Conservation (phyloP, 192 early-diverging fungal genomes). For the Lunasporangiospora selenospora region DNA sequence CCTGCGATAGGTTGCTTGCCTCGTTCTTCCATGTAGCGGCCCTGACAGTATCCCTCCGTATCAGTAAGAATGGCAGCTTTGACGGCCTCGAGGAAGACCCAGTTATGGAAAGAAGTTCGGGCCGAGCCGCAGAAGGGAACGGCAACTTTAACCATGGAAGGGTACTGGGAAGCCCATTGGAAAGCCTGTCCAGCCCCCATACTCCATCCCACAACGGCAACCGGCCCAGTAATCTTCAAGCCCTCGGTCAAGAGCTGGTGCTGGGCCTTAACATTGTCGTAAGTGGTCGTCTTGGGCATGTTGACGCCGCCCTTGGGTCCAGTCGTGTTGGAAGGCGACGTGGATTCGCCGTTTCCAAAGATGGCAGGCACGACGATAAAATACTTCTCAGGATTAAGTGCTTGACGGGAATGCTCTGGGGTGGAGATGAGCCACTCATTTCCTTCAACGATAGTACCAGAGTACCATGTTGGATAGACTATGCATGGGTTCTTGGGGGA, state of each 20-base stretch:
- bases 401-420: constrained; percentile 10
- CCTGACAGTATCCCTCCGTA: constrained; percentile 12
- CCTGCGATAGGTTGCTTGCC: constrained; percentile 19
- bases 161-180: constrained; percentile 31
- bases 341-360: constrained; percentile 34
- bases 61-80: constrained; percentile 20
- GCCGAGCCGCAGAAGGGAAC: constrained; percentile 28
- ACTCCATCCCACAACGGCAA: constrained; percentile 24
- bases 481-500: constrained; percentile 18
- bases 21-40: constrained; percentile 15
- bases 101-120: constrained; percentile 20
- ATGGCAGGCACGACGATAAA: constrained; percentile 27
- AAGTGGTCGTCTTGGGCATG: constrained; percentile 30
- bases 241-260: constrained; percentile 20
- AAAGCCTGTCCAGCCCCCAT: constrained; percentile 25
- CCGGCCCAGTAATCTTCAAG: constrained; percentile 5
- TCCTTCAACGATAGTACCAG: constrained; percentile 19
- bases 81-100: constrained; percentile 27
- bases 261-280: constrained; percentile 23
- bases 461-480: constrained; percentile 34
- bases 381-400: constrained; percentile 22
- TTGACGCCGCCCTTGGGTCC: constrained; percentile 19
- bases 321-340: constrained; percentile 23
- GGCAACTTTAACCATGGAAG: constrained; percentile 17
- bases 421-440: constrained; percentile 42